Evolutionary conservation across 495 filamentous ascomycete genomes (phyloP).

Genomic region (Acidomyces sp.): DNA sequence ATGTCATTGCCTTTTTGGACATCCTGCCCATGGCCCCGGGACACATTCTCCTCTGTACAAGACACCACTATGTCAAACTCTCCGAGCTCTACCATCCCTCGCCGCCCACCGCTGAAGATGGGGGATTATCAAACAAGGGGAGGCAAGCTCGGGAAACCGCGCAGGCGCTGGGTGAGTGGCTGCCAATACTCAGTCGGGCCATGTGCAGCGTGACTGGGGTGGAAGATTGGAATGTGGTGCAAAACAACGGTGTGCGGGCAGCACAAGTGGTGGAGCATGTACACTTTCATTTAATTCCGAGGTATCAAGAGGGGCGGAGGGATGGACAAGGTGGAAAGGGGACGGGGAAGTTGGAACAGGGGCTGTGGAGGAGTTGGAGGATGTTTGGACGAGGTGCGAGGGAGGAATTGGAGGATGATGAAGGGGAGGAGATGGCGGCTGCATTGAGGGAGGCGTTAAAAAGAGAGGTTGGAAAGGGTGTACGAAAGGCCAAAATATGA

Average conservation of each 20-base stretch:
- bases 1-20: slow-evolving; percentile 75
- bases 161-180: slow-evolving; percentile 35
- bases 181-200: slow-evolving; percentile 61
- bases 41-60: slow-evolving; percentile 64
- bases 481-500: background rate
- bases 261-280: slow-evolving; percentile 86
- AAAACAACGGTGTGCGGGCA: slow-evolving; percentile 82
- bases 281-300: slow-evolving; percentile 84
- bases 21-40: slow-evolving; percentile 71
- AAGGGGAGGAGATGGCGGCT: slow-evolving; percentile 50
- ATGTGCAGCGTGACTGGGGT: slow-evolving; percentile 51
- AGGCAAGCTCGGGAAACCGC: slow-evolving; percentile 3
- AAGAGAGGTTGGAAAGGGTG: slow-evolving; percentile 30
- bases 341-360: slow-evolving; percentile 31
- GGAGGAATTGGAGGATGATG: slow-evolving; percentile 77
- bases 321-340: slow-evolving; percentile 33
- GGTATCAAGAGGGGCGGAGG: slow-evolving; percentile 27
- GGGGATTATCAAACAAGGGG: slow-evolving; percentile 7
- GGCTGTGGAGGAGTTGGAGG: slow-evolving; percentile 47
- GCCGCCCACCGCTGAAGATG: background rate
- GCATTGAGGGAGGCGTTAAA: slow-evolving; percentile 49
- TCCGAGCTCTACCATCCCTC: slow-evolving; percentile 45
- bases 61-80: slow-evolving; percentile 58
- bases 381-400: slow-evolving; percentile 77
- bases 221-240: slow-evolving; percentile 79